phyloP scores from a whole-genome alignment of 176 grass and related monocot genomes.

The Calamus simplicifolius region DNA sequence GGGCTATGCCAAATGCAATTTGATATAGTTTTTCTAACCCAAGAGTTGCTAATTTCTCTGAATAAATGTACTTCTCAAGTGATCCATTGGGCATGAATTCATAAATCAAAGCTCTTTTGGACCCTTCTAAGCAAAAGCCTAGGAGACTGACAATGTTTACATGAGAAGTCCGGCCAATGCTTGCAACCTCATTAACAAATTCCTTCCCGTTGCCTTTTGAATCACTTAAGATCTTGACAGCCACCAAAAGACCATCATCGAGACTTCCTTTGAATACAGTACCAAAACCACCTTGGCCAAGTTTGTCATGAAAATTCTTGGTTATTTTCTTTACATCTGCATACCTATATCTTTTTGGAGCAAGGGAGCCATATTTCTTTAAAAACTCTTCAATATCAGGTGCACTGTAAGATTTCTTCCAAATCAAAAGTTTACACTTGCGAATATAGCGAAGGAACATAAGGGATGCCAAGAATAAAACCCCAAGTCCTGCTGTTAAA shows the following conservation, averaged over 20 bases:
- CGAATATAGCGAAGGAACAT: neutral
- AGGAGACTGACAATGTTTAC: constrained; percentile 3
- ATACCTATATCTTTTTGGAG: constrained; percentile 37
- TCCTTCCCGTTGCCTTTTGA: neutral
- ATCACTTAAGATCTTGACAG: constrained; percentile 4
- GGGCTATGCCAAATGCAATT: constrained; percentile 50
- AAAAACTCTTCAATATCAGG: constrained; percentile 30
- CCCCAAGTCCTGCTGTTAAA: too few relatives aligned
- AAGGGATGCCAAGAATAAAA: constrained; percentile 23
- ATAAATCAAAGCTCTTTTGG: constrained; percentile 40
- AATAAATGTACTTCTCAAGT: constrained; percentile 48
- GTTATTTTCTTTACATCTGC: constrained; percentile 49
- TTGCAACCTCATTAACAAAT: constrained; percentile 6
- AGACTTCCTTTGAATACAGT: constrained; percentile 27
- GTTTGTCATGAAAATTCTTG: constrained; percentile 21
- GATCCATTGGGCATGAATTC: constrained; percentile 63
- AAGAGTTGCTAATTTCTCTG: constrained; percentile 17
- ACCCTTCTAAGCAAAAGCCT: neutral
- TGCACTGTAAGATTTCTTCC: neutral
- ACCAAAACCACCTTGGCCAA: constrained; percentile 55
- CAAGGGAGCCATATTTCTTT: constrained; percentile 21
- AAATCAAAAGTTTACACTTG: too few relatives aligned
- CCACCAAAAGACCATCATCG: neutral
- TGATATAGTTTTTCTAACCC: constrained; percentile 38
- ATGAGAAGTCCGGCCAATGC: too few relatives aligned